A percentile compares a stretch with the other conserved stretches of the same genome.
Evolutionary conservation across 176 grass and related monocot genomes (phyloP).

Genomic region (Paspalum vaginatum): DNA sequence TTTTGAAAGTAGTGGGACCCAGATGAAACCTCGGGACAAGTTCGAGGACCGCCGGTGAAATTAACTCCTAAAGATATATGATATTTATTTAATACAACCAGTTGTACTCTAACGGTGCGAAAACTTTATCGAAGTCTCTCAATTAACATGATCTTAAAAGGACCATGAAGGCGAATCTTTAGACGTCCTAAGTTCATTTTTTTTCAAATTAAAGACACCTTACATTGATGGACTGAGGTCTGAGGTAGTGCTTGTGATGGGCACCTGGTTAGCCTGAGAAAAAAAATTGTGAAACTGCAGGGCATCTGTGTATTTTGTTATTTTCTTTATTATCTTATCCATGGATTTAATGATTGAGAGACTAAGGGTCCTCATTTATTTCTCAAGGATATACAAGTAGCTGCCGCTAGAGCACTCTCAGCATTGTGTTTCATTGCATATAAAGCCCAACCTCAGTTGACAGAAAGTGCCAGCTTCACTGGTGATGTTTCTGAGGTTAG

Average conservation of each 20-base stretch:
- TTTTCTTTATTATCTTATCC: conserved; percentile 25
- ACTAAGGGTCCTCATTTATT: conserved; percentile 26
- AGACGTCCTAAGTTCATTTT: too few relatives aligned
- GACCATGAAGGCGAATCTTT: too few relatives aligned
- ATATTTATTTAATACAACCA: too few relatives aligned
- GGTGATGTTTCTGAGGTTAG: conserved; percentile 73
- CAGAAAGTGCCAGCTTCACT: conserved; percentile 71
- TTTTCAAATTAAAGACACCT: background rate
- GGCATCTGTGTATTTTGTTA: background rate
- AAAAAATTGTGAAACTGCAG: conserved; percentile 19
- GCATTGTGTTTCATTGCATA: conserved; percentile 66
- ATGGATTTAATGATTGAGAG: conserved; percentile 18
- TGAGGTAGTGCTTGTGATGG: background rate
- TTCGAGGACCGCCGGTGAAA: too few relatives aligned
- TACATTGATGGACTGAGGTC: background rate
- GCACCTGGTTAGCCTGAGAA: background rate
- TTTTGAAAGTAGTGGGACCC: too few relatives aligned
- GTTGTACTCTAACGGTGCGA: too few relatives aligned
- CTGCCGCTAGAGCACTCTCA: conserved; percentile 70
- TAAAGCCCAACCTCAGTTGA: conserved; percentile 60
- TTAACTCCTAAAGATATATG: too few relatives aligned
- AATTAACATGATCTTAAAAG: too few relatives aligned
- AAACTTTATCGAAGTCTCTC: too few relatives aligned
- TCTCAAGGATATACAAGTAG: conserved; percentile 69
- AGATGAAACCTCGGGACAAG: too few relatives aligned